These are phyloP conservation scores for Leccinum obscurum DNA, from an alignment of 768 basidiomycete species.

Conservation along the genomic window DNA sequence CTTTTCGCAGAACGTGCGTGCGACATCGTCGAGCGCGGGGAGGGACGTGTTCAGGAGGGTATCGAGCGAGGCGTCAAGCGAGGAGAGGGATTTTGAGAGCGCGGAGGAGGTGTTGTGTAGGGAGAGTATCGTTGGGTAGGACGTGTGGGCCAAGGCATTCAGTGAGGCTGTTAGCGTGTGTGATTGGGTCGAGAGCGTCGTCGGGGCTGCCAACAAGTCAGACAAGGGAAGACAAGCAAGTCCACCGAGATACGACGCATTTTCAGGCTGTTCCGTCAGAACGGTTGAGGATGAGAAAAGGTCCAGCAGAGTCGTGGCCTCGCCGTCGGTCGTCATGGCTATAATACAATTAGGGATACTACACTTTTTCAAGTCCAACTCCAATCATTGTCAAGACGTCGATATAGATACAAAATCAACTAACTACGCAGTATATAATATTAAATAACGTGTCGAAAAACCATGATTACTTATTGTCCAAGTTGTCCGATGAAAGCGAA, in stretches of 20 bases:
- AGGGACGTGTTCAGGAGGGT: conserved; percentile 64
- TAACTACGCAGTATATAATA: not conserved
- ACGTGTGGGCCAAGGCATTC: conserved; percentile 86
- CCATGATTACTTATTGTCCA: not conserved
- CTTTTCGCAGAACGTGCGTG: conserved; percentile 67
- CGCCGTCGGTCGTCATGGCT: conserved; percentile 24
- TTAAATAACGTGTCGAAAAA: not conserved
- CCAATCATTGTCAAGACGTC: conserved; percentile 6
- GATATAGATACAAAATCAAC: conserved; percentile 19
- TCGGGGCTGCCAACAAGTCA: conserved; percentile 72
- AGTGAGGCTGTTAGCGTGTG: conserved; percentile 87
- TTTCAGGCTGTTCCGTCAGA: conserved; percentile 20
- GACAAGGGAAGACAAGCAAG: conserved; percentile 66
- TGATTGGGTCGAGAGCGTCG: conserved; percentile 75
- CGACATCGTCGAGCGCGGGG: conserved; percentile 74
- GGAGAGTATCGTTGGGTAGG: conserved; percentile 90
- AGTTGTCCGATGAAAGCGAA: conserved; percentile 1
- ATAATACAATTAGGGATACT: not conserved
- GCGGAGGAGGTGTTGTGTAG: conserved; percentile 78
- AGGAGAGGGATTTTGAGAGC: conserved; percentile 68
- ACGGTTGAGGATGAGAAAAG: conserved; percentile 24
- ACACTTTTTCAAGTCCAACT: not conserved
- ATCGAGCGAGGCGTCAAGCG: conserved; percentile 73
- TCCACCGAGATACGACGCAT: conserved; percentile 58
- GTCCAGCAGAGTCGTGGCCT: conserved; percentile 27